These are phyloP conservation scores for Primulina huaijiensis DNA, from an alignment of 257 asterid species.

Conservation along the genomic window DNA sequence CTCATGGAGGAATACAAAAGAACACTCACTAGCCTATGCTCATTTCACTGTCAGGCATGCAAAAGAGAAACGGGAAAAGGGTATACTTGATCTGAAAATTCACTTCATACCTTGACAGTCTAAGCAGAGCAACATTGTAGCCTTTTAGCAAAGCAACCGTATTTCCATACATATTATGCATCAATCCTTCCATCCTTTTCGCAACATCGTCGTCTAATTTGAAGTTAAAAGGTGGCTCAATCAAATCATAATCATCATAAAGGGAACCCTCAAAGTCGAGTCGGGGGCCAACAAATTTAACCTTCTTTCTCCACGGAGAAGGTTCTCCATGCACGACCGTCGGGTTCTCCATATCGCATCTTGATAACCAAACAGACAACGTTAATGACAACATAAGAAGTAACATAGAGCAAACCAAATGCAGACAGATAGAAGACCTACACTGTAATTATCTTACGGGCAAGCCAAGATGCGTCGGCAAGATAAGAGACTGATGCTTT, in stretches of 20 bases:
- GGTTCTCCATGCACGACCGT: constrained; percentile 95
- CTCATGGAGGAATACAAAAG: background rate
- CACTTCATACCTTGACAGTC: constrained; percentile 67
- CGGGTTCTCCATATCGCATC: constrained; percentile 93
- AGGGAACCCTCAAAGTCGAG: constrained; percentile 92
- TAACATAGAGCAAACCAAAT: constrained; percentile 2
- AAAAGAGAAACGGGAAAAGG: background rate
- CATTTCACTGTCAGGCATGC: constrained; percentile 4
- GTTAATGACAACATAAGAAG: constrained; percentile 2
- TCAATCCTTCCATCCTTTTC: constrained; percentile 68
- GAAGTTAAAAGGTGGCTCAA: constrained; percentile 76
- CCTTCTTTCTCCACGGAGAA: constrained; percentile 76
- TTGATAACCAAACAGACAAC: constrained; percentile 21
- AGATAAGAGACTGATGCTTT: constrained; percentile 82
- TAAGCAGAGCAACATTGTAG: constrained; percentile 81
- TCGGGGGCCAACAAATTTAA: constrained; percentile 77
- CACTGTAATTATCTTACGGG: constrained; percentile 91
- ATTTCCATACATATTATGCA: constrained; percentile 62
- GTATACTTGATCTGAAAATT: background rate
- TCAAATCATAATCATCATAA: constrained; percentile 65
- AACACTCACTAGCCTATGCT: background rate
- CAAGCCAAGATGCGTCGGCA: constrained; percentile 99
- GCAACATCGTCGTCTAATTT: constrained; percentile 78
- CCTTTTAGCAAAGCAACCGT: constrained; percentile 65
- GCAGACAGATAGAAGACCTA: constrained; percentile 35